Conservation (phyloP, 2,329 filamentous ascomycete species). For the Aotearoamyces nothofagi region DNA sequence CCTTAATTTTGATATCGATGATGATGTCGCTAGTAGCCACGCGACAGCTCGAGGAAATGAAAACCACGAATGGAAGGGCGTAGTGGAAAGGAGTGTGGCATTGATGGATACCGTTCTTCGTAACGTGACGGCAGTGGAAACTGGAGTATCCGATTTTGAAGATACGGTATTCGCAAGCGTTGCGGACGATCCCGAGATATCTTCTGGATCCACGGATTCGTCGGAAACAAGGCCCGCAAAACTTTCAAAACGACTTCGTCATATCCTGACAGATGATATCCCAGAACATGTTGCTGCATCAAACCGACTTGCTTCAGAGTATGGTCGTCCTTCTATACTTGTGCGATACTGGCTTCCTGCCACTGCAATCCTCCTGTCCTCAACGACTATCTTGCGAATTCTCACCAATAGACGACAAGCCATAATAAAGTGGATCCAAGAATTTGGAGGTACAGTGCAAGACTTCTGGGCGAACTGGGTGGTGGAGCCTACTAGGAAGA, state of each 20-base stretch:
- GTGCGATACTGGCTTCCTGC: conserved; percentile 84
- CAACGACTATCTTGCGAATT: conserved; percentile 72
- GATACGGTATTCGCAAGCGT: conserved; percentile 49
- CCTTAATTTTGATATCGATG: conserved; percentile 48
- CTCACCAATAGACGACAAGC: conserved; percentile 61
- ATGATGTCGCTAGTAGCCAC: conserved; percentile 27
- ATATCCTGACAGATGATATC: conserved; percentile 53
- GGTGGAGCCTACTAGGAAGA: conserved; percentile 65
- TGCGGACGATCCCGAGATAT: conserved; percentile 43
- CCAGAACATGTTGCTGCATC: conserved; percentile 49
- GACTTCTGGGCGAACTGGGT: conserved; percentile 98
- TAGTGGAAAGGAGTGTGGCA: conserved; percentile 65
- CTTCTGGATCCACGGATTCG: conserved; percentile 30
- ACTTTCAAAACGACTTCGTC: conserved; percentile 50
- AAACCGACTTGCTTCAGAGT: conserved; percentile 36
- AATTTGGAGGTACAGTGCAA: conserved; percentile 61
- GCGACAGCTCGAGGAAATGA: too few species aligned
- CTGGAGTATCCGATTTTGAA: conserved; percentile 47
- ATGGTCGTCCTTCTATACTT: conserved; percentile 61
- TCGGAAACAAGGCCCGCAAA: conserved; percentile 28
- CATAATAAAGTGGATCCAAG: conserved; percentile 64
- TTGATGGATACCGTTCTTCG: conserved; percentile 76
- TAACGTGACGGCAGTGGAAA: conserved; percentile 50
- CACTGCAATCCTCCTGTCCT: conserved; percentile 58
- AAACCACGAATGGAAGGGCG: conserved; percentile 48